A percentile compares a stretch with the other conserved stretches of the same genome.
These are phyloP conservation scores for Lentinula novae-zelandiae DNA, from an alignment of 1,284 basidiomycete genomes.

Conservation along the genomic window DNA sequence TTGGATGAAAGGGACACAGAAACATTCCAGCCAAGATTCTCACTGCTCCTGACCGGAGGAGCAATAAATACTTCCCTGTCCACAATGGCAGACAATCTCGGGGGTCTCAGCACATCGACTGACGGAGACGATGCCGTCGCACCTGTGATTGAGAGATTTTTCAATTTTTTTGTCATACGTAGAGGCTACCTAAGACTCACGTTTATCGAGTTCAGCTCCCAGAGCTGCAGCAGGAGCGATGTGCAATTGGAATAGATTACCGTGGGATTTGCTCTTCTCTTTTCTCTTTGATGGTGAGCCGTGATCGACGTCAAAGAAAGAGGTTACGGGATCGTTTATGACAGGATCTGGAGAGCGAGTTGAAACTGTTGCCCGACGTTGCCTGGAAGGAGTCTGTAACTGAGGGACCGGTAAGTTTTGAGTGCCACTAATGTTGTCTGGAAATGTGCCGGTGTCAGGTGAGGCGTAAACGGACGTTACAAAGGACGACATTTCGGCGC, in stretches of 20 bases:
- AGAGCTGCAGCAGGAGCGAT: conserved; percentile 62
- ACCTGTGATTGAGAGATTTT: not conserved
- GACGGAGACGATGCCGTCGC: conserved; percentile 34
- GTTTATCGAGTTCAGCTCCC: conserved; percentile 57
- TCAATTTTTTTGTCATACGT: not conserved
- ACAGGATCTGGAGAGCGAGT: conserved; percentile 50
- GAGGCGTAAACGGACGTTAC: conserved; percentile 23
- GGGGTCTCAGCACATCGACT: conserved; percentile 30
- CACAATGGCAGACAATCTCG: conserved; percentile 57
- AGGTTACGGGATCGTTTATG: conserved; percentile 23
- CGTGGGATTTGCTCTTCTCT: conserved; percentile 64
- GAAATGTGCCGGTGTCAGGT: conserved; percentile 19
- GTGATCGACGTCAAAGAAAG: conserved; percentile 31
- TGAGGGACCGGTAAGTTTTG: conserved; percentile 21
- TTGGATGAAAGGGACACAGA: conserved; percentile 5
- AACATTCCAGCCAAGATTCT: conserved; percentile 1
- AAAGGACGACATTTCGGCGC: conserved; percentile 26
- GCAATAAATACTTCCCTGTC: conserved; percentile 66
- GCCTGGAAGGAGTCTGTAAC: conserved; percentile 47
- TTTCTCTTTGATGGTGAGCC: conserved; percentile 42
- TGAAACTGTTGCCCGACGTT: conserved; percentile 64
- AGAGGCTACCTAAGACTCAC: conserved; percentile 29
- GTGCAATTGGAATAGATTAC: conserved; percentile 54
- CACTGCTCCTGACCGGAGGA: conserved; percentile 26
- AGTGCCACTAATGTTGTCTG: not conserved